Conservation (phyloP, 257 asterid genomes). For the Fraxinus quadrangulata region DNA sequence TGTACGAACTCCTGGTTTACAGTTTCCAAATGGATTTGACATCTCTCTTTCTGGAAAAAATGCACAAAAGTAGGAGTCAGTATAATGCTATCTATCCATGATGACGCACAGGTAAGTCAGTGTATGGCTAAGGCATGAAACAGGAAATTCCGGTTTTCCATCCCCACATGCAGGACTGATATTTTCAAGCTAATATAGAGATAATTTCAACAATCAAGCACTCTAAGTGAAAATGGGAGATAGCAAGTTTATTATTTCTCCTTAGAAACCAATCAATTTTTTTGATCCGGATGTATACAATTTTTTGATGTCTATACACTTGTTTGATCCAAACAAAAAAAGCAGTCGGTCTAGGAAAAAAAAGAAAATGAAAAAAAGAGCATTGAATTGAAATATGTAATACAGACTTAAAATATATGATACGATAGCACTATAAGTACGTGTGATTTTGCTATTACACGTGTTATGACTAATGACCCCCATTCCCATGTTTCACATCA, state of each 20-base stretch:
- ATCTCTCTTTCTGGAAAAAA: constrained; percentile 34
- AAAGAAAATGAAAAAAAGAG: neutral
- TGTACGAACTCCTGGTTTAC: neutral
- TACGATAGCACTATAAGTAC: neutral
- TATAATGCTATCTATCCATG: neutral
- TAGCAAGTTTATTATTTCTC: constrained; percentile 6
- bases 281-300: neutral
- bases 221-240: neutral
- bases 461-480: neutral
- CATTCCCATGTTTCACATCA: neutral
- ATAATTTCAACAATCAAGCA: constrained; percentile 18
- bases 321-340: constrained; percentile 14
- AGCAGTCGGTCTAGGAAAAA: neutral
- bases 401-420: neutral
- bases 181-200: constrained; percentile 23
- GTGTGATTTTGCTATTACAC: neutral
- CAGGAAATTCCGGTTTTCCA: neutral
- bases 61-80: constrained; percentile 22
- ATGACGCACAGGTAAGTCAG: constrained; percentile 18
- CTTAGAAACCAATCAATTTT: neutral
- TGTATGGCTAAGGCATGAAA: constrained; percentile 16
- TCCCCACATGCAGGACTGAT: neutral
- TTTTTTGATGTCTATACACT: neutral
- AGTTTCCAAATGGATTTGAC: constrained; percentile 80
- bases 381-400: neutral